Evolutionary conservation across 1,139 yeast genomes (phyloP).

Genomic region (Blastobotrys raffinosifermentans): DNA sequence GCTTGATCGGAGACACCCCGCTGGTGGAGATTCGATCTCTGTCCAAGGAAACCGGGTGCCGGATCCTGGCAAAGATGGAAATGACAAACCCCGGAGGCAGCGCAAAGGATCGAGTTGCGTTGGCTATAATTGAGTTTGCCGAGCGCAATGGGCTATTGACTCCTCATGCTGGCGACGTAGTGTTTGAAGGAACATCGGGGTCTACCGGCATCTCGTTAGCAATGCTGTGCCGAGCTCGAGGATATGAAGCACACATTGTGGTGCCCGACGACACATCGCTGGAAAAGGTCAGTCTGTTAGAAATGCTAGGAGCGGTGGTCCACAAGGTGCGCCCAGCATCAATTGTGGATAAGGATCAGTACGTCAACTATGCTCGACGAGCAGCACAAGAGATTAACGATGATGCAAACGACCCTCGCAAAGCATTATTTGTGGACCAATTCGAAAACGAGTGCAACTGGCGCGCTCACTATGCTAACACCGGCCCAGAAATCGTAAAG

Average conservation of each 20-base stretch:
- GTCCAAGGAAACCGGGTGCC: conserved; percentile 71
- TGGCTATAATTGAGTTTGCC: conserved; percentile 68
- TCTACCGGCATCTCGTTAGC: conserved; percentile 95
- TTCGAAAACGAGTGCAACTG: conserved; percentile 91
- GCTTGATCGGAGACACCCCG: conserved; percentile 86
- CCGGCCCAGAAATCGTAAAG: conserved; percentile 83
- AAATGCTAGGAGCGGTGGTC: conserved; percentile 75
- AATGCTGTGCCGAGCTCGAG: conserved; percentile 76
- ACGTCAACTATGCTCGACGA: conserved; percentile 77
- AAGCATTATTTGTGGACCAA: conserved; percentile 88
- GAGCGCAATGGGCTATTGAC: conserved; percentile 53
- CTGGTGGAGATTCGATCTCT: conserved; percentile 70
- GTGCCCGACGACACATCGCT: conserved; percentile 91
- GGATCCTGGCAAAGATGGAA: conserved; percentile 82
- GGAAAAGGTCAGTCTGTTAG: conserved; percentile 69
- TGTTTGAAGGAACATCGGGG: conserved; percentile 93
- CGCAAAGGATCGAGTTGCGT: conserved; percentile 91
- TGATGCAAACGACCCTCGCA: conserved; percentile 29
- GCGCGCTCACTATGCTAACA: conserved; percentile 71
- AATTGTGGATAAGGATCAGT: conserved; percentile 88
- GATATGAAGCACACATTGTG: conserved; percentile 85
- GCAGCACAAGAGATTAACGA: conserved; percentile 53
- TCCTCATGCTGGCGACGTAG: conserved; percentile 57
- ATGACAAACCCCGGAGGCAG: conserved; percentile 90
- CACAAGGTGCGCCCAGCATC: conserved; percentile 92